Percentiles rank a stretch among this genome's conserved stretches.
Conservation (phyloP, 1,284 basidiomycete species). For the Apiotrichum akiyoshidainum region DNA sequence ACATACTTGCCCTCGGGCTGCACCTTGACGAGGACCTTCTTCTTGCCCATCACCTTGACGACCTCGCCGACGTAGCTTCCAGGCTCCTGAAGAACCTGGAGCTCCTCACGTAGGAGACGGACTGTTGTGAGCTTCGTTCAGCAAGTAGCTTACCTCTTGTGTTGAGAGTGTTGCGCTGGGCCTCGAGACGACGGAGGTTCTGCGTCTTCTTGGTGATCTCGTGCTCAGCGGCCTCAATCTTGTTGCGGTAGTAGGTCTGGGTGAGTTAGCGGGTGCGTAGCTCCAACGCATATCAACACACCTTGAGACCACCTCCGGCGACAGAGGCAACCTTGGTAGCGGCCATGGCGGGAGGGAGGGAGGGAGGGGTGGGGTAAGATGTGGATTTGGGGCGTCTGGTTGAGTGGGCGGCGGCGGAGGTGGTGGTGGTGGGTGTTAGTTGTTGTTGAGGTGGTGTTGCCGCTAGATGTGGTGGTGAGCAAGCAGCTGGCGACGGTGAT, state of each 20-base stretch:
- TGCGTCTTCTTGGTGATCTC: slow-evolving; percentile 95
- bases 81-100: slow-evolving; percentile 92
- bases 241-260: slow-evolving; percentile 87
- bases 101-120: slow-evolving; percentile 82
- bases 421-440: background rate
- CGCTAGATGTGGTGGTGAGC: background rate
- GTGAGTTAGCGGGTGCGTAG: background rate
- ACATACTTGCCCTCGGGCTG: slow-evolving; percentile 99
- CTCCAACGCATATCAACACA: background rate
- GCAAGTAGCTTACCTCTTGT: slow-evolving; percentile 66
- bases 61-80: slow-evolving; percentile 98
- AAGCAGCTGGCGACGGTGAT: background rate
- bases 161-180: slow-evolving; percentile 93
- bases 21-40: slow-evolving; percentile 95
- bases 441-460: slow-evolving; percentile 3
- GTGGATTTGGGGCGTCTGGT: too few species aligned
- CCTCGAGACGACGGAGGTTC: slow-evolving; percentile 90
- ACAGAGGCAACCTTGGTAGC: slow-evolving; percentile 18
- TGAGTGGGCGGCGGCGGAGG: too few species aligned
- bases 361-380: background rate
- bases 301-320: slow-evolving; percentile 23
- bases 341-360: slow-evolving; percentile 9
- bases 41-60: slow-evolving; percentile 99
- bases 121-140: slow-evolving; percentile 56
- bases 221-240: slow-evolving; percentile 89